Base-by-base conservation (phyloP, 1,284 basidiomycete species). In the Boletus hoseneyae region DNA sequence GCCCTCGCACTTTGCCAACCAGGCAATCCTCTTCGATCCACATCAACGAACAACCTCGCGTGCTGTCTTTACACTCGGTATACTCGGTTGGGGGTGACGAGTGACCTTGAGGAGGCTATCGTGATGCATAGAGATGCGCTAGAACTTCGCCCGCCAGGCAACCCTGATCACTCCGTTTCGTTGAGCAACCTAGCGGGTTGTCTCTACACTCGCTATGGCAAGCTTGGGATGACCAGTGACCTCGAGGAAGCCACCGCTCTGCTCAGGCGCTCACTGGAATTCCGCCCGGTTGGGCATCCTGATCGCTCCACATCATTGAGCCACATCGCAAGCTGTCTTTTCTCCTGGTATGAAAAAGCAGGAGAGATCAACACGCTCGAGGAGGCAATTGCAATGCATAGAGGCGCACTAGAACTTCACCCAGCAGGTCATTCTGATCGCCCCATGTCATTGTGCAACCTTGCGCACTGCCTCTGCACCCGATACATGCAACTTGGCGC, bases 251-350 rank as follows among this genome's bases (percentile, higher is more conserved):
- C 39, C 2, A 19, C 35, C 19, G 10, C 36, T 37, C 36, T 37
- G 9, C 36, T 21, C 18, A 21, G 16, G 18, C 9, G 18, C 19
- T 18, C 16, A 21, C 36, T 37, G 36, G 36, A 37, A 6, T 11
- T 37, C 36, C 36, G 10, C 36, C 36, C 19, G 12, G 19, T 37
- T 37, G 51, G 38, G 3, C 47, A 54, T 16, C 47, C 52, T 9
- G 35, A n/a, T 10, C 47, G 44, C 2, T 46, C 44, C 1, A 27
- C 6, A 3, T 23, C 40, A 3, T 15, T 55, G 19, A 35, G 29
- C 27, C 45, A 51, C 23, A 47, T 55, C 12, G 47, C 35, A 23
- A 11, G 10, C n/a, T 18, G 29, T 44, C 21, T 51, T 8, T 38
- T 36, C 30, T 13, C 36, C 30, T 35, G 5, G 23, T 49, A 44